Base-by-base conservation (phyloP, 202 grass and related monocot genomes). In the Zizania palustris region DNA sequence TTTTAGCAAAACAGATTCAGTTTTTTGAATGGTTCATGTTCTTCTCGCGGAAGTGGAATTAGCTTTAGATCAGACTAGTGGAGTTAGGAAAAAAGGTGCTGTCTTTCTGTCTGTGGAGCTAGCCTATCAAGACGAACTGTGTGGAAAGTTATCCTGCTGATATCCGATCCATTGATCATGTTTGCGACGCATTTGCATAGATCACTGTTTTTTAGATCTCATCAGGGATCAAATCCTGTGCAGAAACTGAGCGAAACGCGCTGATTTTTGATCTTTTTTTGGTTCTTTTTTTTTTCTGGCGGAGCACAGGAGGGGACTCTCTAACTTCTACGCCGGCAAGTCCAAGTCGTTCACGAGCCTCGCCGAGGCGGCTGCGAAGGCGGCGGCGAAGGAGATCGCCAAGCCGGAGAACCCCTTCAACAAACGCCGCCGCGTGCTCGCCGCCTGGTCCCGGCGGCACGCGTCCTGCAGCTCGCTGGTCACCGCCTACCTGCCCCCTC, bases 391-490 rank as follows among this genome's bases (percentile, higher is more conserved):
- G 75, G 93, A 93, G 74, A 87, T 97, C 45, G 74, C 88, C 15
- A 97, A 97, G 85, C 93, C 88, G 28, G 93, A 97, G 80, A 97
- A 93, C 78, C 93, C 90, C 2, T 93, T 97, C 81, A 97, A 97
- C 83, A 97, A 97, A 71, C 82, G 90, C 20, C 85, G 90, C 8
- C 90, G 90, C 33, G 58, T 93, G 33, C 80, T 87, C 18, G 84
- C 82, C 3, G 87, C 87, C 0, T 90, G 82, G 77, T 85, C 82
- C 4, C 69, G 82, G 50, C 80, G 89, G 10, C 67, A 77, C 22
- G 88, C 90, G 19, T 93, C 93, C 43, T 97, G 87, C 77, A 81
- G 79, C 56, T 80, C 90, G 38, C 87, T 93, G n/a, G 61, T 63
- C 40, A 88, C 90, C 43, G 44, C 85, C 0, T 89, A 80, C 80